Evolutionary conservation across 371 early-diverging fungal genomes (phyloP).

Genomic region (Lichtheimia hyalospora): DNA sequence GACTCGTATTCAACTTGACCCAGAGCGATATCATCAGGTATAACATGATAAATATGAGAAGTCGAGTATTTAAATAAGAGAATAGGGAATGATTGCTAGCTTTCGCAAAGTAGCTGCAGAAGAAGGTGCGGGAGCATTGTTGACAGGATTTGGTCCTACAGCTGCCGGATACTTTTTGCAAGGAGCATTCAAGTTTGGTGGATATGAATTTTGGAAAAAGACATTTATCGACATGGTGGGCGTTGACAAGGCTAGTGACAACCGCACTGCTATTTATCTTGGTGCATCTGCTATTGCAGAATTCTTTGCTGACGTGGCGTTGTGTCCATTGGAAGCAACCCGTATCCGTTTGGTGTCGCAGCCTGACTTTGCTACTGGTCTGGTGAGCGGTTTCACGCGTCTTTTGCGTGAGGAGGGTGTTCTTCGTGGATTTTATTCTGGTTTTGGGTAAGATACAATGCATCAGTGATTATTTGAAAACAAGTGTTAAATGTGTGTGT

Average conservation of each 20-base stretch:
- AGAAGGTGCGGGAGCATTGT: conserved; percentile 73
- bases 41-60: neutral
- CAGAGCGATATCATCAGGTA: conserved; percentile 65
- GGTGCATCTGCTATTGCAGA: conserved; percentile 86
- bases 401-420: conserved; percentile 67
- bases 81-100: conserved; percentile 49
- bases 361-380: conserved; percentile 58
- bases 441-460: conserved; percentile 38
- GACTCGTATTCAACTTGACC: conserved; percentile 67
- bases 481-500: neutral
- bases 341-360: conserved; percentile 51
- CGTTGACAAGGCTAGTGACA: conserved; percentile 71
- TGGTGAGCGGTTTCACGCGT: conserved; percentile 53
- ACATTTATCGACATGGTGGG: conserved; percentile 65
- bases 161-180: conserved; percentile 86
- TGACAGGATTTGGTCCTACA: conserved; percentile 82
- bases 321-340: conserved; percentile 85
- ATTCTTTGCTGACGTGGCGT: conserved; percentile 82
- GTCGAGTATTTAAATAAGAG: too few relatives aligned
- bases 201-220: conserved; percentile 85
- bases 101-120: conserved; percentile 63
- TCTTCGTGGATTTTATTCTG: conserved; percentile 70
- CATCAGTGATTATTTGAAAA: neutral
- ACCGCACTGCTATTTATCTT: conserved; percentile 77
- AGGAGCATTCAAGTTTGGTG: conserved; percentile 88